A percentile compares a stretch with the other conserved stretches of the same genome.
Evolutionary conservation across 2,329 filamentous ascomycete species (phyloP).

Genomic region (Cytospora paraplurivora): DNA sequence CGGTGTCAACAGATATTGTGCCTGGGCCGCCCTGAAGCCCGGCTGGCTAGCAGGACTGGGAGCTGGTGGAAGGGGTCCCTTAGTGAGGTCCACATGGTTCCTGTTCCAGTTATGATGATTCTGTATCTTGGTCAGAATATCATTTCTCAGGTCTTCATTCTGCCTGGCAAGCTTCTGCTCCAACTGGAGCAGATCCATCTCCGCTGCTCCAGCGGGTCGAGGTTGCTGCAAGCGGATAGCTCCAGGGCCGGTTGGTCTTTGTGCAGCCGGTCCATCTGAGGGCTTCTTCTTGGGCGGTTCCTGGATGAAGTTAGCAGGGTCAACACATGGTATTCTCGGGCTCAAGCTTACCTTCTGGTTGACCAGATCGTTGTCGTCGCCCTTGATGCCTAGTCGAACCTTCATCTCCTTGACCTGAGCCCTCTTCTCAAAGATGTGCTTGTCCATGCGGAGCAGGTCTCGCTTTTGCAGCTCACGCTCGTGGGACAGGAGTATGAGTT

Average conservation of each 20-base stretch:
- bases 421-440: conserved; percentile 80
- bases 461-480: conserved; percentile 79
- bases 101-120: conserved; percentile 93
- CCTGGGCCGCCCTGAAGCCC: conserved; percentile 71
- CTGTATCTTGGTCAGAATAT: conserved; percentile 83
- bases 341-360: conserved; percentile 77
- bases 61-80: conserved; percentile 79
- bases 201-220: conserved; percentile 61
- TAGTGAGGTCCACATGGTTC: conserved; percentile 84
- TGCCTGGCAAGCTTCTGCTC: conserved; percentile 79
- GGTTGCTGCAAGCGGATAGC: conserved; percentile 38
- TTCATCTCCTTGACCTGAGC: conserved; percentile 84
- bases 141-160: conserved; percentile 75
- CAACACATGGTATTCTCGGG: background rate
- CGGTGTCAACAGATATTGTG: conserved; percentile 69
- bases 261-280: conserved; percentile 59
- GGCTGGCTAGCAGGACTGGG: conserved; percentile 63
- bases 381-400: conserved; percentile 83
- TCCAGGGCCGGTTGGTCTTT: conserved; percentile 39
- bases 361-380: conserved; percentile 90
- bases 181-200: conserved; percentile 77
- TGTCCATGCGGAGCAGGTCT: conserved; percentile 74
- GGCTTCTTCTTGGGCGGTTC: conserved; percentile 18
- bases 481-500: conserved; percentile 75
- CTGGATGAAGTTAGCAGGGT: conserved; percentile 21